Evolutionary conservation across 495 filamentous ascomycete genomes (phyloP).

Genomic region (Penicillium angulare): DNA sequence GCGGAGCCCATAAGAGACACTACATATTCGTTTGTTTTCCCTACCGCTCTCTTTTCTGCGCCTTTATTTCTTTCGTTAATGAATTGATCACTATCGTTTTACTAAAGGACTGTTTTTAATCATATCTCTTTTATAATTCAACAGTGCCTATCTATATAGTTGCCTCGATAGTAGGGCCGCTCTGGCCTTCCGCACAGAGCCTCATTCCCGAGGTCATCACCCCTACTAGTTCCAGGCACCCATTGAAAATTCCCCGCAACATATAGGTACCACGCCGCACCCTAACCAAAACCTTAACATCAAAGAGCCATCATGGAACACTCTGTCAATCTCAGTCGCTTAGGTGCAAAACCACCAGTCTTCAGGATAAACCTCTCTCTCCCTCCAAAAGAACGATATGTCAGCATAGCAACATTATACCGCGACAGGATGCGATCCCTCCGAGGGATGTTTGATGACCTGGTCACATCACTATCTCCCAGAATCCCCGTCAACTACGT

Average conservation of each 20-base stretch:
- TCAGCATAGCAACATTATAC: constrained; percentile 45
- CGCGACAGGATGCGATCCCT: constrained; percentile 38
- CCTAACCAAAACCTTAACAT: background rate
- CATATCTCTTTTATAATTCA: too few species aligned
- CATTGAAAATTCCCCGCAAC: background rate
- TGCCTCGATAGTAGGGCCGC: too few species aligned
- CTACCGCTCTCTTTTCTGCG: too few species aligned
- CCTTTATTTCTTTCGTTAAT: too few species aligned
- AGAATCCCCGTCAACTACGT: constrained; percentile 25
- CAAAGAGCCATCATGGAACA: background rate
- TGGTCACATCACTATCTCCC: constrained; percentile 27
- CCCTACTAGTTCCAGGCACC: background rate
- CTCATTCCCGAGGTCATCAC: background rate
- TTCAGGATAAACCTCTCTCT: constrained; percentile 60
- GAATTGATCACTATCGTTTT: too few species aligned
- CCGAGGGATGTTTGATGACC: constrained; percentile 48
- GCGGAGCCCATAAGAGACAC: too few species aligned
- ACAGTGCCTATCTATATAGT: too few species aligned
- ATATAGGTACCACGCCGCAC: background rate
- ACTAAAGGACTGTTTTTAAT: too few species aligned
- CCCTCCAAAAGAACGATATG: constrained; percentile 55
- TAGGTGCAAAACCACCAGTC: constrained; percentile 25
- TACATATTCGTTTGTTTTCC: too few species aligned
- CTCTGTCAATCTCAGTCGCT: background rate
- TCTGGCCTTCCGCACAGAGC: too few species aligned